These are phyloP conservation scores for Polychaeton citri DNA, from an alignment of 2,329 filamentous ascomycete genomes.

Conservation along the genomic window DNA sequence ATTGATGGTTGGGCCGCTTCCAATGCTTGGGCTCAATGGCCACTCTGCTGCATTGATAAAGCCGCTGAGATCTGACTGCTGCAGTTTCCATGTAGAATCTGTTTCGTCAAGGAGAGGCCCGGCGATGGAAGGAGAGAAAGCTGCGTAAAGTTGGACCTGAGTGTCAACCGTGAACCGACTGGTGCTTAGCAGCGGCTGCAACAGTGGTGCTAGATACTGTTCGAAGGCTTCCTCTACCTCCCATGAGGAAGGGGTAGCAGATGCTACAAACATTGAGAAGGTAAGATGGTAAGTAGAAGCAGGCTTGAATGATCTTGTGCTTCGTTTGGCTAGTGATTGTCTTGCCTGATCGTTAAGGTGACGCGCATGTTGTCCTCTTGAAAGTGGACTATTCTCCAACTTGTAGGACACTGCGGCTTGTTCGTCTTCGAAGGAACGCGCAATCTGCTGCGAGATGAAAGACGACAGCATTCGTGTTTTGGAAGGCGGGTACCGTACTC, in stretches of 20 bases:
- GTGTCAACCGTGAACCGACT: constrained; percentile 95
- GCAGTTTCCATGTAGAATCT: constrained; percentile 52
- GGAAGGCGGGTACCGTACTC: constrained; percentile 48
- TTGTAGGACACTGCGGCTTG: constrained; percentile 55
- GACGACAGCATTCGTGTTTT: constrained; percentile 53
- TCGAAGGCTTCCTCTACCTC: constrained; percentile 73
- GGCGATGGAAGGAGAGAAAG: constrained; percentile 48
- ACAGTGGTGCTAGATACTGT: constrained; percentile 67
- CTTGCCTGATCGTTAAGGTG: constrained; percentile 16
- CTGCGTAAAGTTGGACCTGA: constrained; percentile 86
- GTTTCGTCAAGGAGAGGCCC: constrained; percentile 41
- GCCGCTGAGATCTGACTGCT: constrained; percentile 75
- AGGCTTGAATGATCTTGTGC: constrained; percentile 78
- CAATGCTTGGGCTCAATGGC: constrained; percentile 90
- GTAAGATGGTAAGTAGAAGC: constrained; percentile 89
- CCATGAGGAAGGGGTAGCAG: constrained; percentile 70
- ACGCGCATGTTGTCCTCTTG: constrained; percentile 10
- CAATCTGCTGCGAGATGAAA: constrained; percentile 66
- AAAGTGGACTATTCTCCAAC: constrained; percentile 16
- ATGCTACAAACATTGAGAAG: constrained; percentile 84
- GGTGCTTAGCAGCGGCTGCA: constrained; percentile 66
- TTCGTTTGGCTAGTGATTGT: constrained; percentile 48
- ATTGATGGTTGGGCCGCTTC: constrained; percentile 84
- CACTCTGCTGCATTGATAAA: constrained; percentile 98
- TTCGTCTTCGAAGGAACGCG: constrained; percentile 72